Conservation (phyloP, 2,329 filamentous ascomycete species). For the Xylaria polymorpha region DNA sequence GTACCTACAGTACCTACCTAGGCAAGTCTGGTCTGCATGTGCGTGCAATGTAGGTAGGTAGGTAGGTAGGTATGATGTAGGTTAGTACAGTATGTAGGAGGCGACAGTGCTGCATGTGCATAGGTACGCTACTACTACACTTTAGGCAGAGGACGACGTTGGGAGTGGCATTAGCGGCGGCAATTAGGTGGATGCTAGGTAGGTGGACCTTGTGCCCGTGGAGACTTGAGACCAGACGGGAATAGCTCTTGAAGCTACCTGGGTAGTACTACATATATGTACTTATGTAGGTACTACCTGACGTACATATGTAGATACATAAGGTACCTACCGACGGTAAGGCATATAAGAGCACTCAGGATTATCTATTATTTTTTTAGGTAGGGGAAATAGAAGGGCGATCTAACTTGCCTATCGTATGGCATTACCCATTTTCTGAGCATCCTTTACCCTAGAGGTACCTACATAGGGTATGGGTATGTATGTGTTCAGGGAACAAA, state of each 20-base stretch:
- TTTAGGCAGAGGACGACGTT: slow-evolving; percentile 14
- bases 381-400: not conserved
- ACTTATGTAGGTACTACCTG: no score
- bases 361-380: not conserved
- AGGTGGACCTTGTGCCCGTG: slow-evolving; percentile 20
- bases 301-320: no score
- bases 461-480: no score
- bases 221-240: slow-evolving; percentile 5
- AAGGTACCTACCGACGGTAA: not conserved
- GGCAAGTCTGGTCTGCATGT: no score
- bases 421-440: no score
- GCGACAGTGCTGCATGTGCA: no score
- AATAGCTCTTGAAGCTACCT: not conserved
- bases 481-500: no score
- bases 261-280: no score
- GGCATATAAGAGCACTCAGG: not conserved
- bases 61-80: not conserved
- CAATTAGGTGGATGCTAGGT: slow-evolving; percentile 28
- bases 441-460: no score
- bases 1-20: not conserved
- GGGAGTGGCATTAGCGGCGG: slow-evolving; percentile 34
- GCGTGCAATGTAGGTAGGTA: no score
- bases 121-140: not conserved
- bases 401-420: no score
- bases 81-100: no score